These are phyloP conservation scores for Arthrobotrys iridis DNA, from an alignment of 2,329 filamentous ascomycete genomes.

Conservation along the genomic window DNA sequence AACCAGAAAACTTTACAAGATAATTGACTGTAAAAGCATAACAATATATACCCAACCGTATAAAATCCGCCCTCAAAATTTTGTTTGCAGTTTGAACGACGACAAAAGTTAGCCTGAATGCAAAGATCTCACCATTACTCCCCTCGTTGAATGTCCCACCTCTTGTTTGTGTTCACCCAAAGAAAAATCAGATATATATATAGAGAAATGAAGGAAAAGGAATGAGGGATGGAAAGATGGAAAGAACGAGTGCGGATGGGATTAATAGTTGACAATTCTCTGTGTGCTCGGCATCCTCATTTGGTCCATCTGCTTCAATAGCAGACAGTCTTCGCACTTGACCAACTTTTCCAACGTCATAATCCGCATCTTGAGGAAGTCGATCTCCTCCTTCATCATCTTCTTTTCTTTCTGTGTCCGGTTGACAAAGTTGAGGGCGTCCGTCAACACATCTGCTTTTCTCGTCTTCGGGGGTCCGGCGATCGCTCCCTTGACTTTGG, in stretches of 20 bases:
- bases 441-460: conserved; percentile 53
- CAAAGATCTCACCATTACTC: conserved; percentile 51
- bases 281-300: conserved; percentile 53
- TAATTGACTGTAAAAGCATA: conserved; percentile 9
- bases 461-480: conserved; percentile 50
- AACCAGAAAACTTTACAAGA: conserved; percentile 37
- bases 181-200: conserved; percentile 20
- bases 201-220: conserved; percentile 15
- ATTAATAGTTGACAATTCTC: conserved; percentile 47
- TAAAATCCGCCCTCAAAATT: conserved; percentile 41
- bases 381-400: conserved; percentile 53
- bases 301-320: conserved; percentile 53
- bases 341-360: conserved; percentile 53
- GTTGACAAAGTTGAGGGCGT: conserved; percentile 54
- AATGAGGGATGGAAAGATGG: conserved; percentile 6
- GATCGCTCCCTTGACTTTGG: conserved; percentile 32
- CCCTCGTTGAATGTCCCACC: conserved; percentile 41
- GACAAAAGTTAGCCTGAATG: conserved; percentile 43
- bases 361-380: conserved; percentile 54
- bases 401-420: conserved; percentile 52
- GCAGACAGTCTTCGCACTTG: conserved; percentile 51
- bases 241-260: conserved; percentile 1
- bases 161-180: conserved; percentile 30
- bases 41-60: conserved; percentile 48
- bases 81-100: conserved; percentile 35